Evolutionary conservation across 345 rosid genomes (phyloP).

Genomic region (Syzygium grande): DNA sequence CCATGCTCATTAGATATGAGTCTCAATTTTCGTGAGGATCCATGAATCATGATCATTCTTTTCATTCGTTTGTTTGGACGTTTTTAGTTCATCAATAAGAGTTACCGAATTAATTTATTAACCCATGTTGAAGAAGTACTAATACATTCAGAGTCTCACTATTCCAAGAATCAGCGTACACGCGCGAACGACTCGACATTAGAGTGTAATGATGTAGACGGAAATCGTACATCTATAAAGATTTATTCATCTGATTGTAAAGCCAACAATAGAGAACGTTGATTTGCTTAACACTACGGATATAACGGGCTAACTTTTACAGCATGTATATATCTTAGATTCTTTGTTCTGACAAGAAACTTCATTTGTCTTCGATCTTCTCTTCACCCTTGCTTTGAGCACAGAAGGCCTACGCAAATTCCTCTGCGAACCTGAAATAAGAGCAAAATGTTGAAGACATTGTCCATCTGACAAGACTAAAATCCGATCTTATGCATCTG

Average conservation of each 20-base stretch:
- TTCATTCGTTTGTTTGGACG: background rate
- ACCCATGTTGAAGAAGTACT: background rate
- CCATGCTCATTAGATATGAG: background rate
- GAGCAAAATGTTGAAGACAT: background rate
- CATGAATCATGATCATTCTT: background rate
- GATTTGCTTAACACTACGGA: background rate
- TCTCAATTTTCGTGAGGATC: background rate
- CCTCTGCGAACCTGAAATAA: background rate
- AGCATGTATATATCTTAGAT: background rate
- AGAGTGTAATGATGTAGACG: background rate
- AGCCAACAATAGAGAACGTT: background rate
- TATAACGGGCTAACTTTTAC: background rate
- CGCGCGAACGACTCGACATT: fast-evolving
- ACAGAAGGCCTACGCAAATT: background rate
- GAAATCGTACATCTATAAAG: background rate
- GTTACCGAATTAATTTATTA: background rate
- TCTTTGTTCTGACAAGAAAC: background rate
- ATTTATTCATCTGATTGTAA: background rate
- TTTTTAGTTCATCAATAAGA: background rate
- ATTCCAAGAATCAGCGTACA: background rate
- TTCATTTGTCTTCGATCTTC: background rate
- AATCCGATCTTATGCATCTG: background rate
- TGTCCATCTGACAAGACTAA: background rate
- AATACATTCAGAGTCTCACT: background rate
- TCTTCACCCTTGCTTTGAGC: background rate